These are phyloP conservation scores for Spizellomyces sp. DNA, from an alignment of 192 early-diverging fungal species.

Conservation along the genomic window DNA sequence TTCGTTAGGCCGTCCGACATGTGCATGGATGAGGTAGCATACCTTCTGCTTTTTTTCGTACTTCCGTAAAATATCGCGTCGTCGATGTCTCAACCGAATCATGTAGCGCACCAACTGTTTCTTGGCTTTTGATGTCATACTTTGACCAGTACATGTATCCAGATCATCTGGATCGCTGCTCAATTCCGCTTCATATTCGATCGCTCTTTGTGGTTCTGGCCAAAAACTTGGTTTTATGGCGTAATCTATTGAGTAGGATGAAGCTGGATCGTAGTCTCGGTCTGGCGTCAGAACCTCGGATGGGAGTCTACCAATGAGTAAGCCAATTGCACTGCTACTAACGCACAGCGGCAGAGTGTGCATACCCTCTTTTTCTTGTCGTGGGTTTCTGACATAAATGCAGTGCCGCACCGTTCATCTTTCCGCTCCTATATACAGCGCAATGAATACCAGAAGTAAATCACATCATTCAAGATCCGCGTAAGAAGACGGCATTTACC, in stretches of 20 bases:
- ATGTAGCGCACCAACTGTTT: slow-evolving; percentile 14
- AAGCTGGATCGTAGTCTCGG: background rate
- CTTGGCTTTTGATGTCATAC: slow-evolving; percentile 5
- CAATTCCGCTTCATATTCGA: background rate
- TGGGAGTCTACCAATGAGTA: background rate
- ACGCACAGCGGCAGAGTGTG: too few relatives aligned
- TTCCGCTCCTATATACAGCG: too few relatives aligned
- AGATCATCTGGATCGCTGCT: slow-evolving; percentile 19
- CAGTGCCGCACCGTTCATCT: too few relatives aligned
- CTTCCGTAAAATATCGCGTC: slow-evolving; percentile 1
- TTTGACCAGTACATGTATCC: background rate
- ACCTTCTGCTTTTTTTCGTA: slow-evolving; percentile 4
- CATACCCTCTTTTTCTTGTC: too few relatives aligned
- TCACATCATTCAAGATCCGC: too few relatives aligned
- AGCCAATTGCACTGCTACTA: too few relatives aligned
- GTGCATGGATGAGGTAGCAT: too few relatives aligned
- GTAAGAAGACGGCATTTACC: too few relatives aligned
- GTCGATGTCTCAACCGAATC: slow-evolving; percentile 3
- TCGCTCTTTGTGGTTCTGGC: background rate
- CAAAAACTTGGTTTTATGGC: background rate
- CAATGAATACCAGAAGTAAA: too few relatives aligned
- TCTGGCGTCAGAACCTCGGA: background rate
- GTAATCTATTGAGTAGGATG: slow-evolving; percentile 1
- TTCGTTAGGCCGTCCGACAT: too few relatives aligned
- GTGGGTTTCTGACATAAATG: too few relatives aligned